A percentile compares a stretch with the other conserved stretches of the same genome.
These are phyloP conservation scores for Suillus occidentalis DNA, from an alignment of 768 basidiomycete species.

Conservation along the genomic window DNA sequence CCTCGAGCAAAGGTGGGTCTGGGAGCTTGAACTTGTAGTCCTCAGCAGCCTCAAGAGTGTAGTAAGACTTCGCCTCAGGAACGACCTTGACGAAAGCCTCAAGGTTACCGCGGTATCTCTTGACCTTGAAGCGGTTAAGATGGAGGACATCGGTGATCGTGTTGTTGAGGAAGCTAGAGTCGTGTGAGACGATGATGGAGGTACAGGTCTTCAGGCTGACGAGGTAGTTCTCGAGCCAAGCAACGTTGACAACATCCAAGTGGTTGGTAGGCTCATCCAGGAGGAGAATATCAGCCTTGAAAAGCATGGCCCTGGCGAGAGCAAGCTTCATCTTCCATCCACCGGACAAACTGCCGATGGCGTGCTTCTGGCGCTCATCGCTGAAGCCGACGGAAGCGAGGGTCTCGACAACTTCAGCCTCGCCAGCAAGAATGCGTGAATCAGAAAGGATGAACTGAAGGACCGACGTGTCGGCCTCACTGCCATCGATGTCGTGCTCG, in stretches of 20 bases:
- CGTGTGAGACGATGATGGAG: constrained; percentile 97
- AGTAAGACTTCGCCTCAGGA: constrained; percentile 97
- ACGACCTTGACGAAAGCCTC: constrained; percentile 92
- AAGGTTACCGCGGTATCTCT: constrained; percentile 93
- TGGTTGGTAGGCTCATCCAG: constrained; percentile 98
- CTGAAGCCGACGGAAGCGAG: constrained; percentile 91
- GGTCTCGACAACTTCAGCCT: constrained; percentile 75
- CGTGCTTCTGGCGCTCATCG: constrained; percentile 78
- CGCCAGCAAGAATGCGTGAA: constrained; percentile 71
- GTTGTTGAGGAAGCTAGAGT: constrained; percentile 97
- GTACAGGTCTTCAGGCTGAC: constrained; percentile 86
- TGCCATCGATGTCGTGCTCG: constrained; percentile 98
- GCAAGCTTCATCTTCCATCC: constrained; percentile 99
- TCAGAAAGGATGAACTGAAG: constrained; percentile 85
- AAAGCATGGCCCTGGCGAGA: constrained; percentile 93
- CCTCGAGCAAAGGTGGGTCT: constrained; percentile 93
- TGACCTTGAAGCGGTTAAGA: constrained; percentile 97
- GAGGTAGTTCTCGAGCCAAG: constrained; percentile 96
- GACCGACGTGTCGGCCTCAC: constrained; percentile 88
- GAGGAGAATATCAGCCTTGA: constrained; percentile 95
- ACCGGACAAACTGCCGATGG: constrained; percentile 92
- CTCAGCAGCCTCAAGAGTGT: constrained; percentile 91
- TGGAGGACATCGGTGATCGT: constrained; percentile 97
- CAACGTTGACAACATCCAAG: constrained; percentile 95
- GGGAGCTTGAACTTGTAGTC: constrained; percentile 99